A percentile compares a stretch with the other conserved stretches of the same genome.
phyloP scores from a whole-genome alignment of 768 basidiomycete genomes.

The Lactarius deliciosus region DNA sequence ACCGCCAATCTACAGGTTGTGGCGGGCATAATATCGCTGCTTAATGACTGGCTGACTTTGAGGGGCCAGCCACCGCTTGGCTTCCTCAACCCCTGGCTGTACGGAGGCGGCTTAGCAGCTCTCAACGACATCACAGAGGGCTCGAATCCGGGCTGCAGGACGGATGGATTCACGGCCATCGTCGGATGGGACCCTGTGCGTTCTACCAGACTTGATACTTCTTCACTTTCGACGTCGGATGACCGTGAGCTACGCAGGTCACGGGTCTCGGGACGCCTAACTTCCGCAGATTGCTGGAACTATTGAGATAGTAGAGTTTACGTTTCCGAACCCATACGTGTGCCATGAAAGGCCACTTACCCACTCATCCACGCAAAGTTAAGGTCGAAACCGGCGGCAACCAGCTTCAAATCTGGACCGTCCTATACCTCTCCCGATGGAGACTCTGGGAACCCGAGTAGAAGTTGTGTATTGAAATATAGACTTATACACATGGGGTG shows the following conservation, averaged over 20 bases:
- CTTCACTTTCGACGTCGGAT: background rate
- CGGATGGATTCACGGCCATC: background rate
- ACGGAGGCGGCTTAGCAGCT: fast-evolving
- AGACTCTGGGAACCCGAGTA: too few species aligned
- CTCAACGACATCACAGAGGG: background rate
- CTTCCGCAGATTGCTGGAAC: background rate
- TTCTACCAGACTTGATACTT: background rate
- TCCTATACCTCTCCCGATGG: too few species aligned
- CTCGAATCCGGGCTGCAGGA: background rate
- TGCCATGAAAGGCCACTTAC: too few species aligned
- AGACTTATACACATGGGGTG: too few species aligned
- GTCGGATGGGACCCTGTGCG: background rate
- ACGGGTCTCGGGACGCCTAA: background rate
- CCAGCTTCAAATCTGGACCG: too few species aligned
- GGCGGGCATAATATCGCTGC: too few species aligned
- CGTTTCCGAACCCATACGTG: too few species aligned
- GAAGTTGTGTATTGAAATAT: too few species aligned
- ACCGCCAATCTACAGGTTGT: background rate
- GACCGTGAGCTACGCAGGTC: background rate
- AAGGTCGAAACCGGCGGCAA: too few species aligned
- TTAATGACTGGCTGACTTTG: background rate
- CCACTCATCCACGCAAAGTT: too few species aligned
- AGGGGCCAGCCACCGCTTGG: background rate
- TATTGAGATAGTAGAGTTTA: too few species aligned
- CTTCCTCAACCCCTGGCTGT: background rate